Conservation (phyloP, 257 asterid genomes). For the Coffea canephora region DNA sequence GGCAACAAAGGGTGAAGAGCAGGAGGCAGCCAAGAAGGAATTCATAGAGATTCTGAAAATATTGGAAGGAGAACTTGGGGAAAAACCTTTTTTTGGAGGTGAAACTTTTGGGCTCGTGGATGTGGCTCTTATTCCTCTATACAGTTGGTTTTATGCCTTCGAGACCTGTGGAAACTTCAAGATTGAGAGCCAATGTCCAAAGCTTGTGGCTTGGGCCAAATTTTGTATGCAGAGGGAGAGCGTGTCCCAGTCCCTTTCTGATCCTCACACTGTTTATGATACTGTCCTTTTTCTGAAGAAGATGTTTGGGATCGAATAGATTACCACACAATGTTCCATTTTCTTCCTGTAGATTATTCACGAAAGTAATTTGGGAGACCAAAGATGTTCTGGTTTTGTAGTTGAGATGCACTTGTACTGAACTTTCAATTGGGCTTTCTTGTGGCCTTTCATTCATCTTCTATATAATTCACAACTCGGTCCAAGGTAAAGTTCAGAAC, state of each 20-base stretch:
- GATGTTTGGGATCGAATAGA: slow-evolving; percentile 17
- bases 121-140: slow-evolving; percentile 28
- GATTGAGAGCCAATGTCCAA: slow-evolving; percentile 27
- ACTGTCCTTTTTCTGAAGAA: slow-evolving; percentile 19
- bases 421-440: too few relatives aligned
- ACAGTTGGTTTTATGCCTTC: slow-evolving; percentile 36
- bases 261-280: slow-evolving; percentile 26
- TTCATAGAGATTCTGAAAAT: slow-evolving; percentile 25
- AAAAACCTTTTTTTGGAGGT: slow-evolving; percentile 48
- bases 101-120: slow-evolving; percentile 39
- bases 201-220: slow-evolving; percentile 27
- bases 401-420: too few relatives aligned
- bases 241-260: slow-evolving; percentile 28
- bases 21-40: slow-evolving; percentile 32
- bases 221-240: slow-evolving; percentile 26
- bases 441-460: too few relatives aligned
- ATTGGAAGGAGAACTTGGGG: slow-evolving; percentile 44
- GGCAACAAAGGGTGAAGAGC: slow-evolving; percentile 38
- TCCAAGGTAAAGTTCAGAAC: too few relatives aligned
- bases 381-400: too few relatives aligned
- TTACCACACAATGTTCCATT: background rate
- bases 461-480: too few relatives aligned
- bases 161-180: slow-evolving; percentile 37
- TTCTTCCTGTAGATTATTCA: background rate
- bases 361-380: too few relatives aligned